A percentile compares a stretch with the other conserved stretches of the same genome.
phyloP scores from a whole-genome alignment of 352 stramenopile species.

The Pythium grandisporangium region DNA sequence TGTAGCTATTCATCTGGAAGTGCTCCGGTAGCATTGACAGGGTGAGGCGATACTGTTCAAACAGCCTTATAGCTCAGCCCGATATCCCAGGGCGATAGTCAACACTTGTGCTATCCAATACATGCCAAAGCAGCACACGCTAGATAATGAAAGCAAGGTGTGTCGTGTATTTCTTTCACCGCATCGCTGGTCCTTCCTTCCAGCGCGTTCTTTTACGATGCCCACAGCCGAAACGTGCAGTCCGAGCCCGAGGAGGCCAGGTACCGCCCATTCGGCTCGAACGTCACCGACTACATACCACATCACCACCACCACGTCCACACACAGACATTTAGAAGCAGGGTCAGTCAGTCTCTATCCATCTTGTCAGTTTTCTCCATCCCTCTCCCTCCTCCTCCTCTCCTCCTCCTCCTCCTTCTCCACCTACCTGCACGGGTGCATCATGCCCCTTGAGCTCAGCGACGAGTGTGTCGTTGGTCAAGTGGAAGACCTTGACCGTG shows the following conservation, averaged over 20 bases:
- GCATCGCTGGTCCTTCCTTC: no score
- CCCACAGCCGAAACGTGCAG: conserved; percentile 91
- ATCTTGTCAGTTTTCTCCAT: conserved; percentile 6
- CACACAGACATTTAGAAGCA: conserved; percentile 3
- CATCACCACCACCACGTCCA: neutral
- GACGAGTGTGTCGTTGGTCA: conserved; percentile 57
- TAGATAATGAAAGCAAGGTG: no score
- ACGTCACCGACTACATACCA: conserved; percentile 69
- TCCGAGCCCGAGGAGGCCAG: conserved; percentile 89
- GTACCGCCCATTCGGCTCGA: conserved; percentile 84
- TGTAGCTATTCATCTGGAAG: no score
- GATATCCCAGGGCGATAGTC: no score
- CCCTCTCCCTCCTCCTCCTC: neutral
- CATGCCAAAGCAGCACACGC: no score
- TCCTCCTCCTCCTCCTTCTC: neutral
- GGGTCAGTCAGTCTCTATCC: no score
- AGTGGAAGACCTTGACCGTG: conserved; percentile 84
- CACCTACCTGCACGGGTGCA: conserved; percentile 86
- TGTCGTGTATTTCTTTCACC: no score
- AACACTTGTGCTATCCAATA: no score
- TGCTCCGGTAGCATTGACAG: no score
- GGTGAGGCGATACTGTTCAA: no score
- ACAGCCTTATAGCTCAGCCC: no score
- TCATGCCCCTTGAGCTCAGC: conserved; percentile 87
- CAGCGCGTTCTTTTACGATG: conserved; percentile 10